phyloP scores from a whole-genome alignment of 2,329 filamentous ascomycete species.

The Teratosphaeria gauchensis region DNA sequence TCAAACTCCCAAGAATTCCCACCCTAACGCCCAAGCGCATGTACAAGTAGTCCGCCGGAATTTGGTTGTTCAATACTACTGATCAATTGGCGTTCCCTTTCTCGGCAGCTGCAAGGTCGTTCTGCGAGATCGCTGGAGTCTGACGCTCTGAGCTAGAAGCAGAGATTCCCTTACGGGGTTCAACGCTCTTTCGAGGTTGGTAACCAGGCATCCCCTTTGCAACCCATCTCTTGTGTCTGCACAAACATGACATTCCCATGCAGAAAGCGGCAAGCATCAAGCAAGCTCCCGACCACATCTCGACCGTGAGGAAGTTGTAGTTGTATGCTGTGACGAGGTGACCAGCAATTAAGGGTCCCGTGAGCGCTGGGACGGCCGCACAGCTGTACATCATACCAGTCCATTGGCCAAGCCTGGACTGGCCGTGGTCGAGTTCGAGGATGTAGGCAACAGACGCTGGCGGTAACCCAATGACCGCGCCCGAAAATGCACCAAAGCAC shows the following conservation, averaged over 20 bases:
- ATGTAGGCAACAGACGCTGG: conserved; percentile 41
- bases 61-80: background rate
- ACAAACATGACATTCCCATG: conserved; percentile 27
- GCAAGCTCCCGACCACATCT: conserved; percentile 38
- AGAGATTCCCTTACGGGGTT: background rate
- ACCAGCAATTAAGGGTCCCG: conserved; percentile 40
- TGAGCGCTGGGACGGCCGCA: conserved; percentile 35
- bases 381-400: conserved; percentile 44
- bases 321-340: conserved; percentile 33
- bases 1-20: background rate
- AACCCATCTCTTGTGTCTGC: background rate
- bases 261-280: conserved; percentile 33
- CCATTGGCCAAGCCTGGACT: conserved; percentile 41
- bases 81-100: background rate
- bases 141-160: background rate
- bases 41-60: background rate
- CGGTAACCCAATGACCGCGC: conserved; percentile 41
- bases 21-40: too few species aligned
- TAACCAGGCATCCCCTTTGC: background rate
- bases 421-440: conserved; percentile 24
- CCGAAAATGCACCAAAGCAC: conserved; percentile 39
- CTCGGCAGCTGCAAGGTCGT: background rate
- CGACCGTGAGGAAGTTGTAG: conserved; percentile 35
- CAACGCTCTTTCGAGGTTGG: background rate
- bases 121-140: background rate